Conservation (phyloP, 148 eudicot species). For the Chenopodium suecicum region DNA sequence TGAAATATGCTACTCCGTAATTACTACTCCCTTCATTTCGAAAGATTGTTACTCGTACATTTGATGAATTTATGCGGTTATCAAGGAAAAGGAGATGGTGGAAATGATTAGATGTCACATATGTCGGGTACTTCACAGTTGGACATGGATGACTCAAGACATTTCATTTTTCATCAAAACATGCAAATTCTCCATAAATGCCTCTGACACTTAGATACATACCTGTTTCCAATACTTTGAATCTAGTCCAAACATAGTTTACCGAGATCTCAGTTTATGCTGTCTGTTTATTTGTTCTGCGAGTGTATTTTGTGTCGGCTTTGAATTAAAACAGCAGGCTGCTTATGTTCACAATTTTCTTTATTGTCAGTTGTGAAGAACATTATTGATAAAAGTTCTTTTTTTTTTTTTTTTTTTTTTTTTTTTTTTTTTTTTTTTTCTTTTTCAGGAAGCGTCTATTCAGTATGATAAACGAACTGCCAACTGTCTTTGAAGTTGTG, state of each 20-base stretch:
- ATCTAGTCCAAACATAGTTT: neutral
- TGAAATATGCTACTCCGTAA: neutral
- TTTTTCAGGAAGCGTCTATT: conserved; percentile 74
- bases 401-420: conserved; percentile 23
- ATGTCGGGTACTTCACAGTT: too few relatives aligned
- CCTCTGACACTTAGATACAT: too few relatives aligned
- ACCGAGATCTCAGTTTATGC: neutral
- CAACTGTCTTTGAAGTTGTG: conserved; percentile 76
- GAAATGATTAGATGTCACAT: too few relatives aligned
- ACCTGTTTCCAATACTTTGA: too few relatives aligned
- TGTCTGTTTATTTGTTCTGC: neutral
- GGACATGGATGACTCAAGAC: too few relatives aligned
- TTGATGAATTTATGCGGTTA: too few relatives aligned
- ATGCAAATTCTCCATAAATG: too few relatives aligned
- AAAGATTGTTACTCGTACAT: too few relatives aligned
- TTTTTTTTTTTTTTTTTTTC: conserved; percentile 23
- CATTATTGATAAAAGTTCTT: conserved; percentile 13
- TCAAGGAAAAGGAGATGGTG: too few relatives aligned
- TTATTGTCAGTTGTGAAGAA: neutral
- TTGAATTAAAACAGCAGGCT: neutral
- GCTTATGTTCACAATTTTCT: neutral
- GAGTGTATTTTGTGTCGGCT: neutral
- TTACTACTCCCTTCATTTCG: too few relatives aligned
- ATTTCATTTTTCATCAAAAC: too few relatives aligned
- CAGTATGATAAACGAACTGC: conserved; percentile 75